phyloP scores from a whole-genome alignment of 2,329 filamentous ascomycete species.

The Cladosporium sp. region DNA sequence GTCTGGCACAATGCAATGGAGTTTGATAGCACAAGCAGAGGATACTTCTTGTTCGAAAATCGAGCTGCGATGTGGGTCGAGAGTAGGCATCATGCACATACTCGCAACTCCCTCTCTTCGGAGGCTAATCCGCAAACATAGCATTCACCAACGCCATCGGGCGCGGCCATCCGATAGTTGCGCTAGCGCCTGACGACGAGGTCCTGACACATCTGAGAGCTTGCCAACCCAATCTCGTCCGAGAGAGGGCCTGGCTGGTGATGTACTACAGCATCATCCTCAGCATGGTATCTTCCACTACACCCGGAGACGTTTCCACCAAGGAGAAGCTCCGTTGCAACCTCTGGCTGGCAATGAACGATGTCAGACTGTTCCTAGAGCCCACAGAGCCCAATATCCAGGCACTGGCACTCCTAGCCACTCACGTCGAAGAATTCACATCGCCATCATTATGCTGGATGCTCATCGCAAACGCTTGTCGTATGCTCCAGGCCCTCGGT shows the following conservation, averaged over 20 bases:
- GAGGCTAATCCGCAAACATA: not conserved
- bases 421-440: constrained; percentile 28
- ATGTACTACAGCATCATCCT: constrained; percentile 30
- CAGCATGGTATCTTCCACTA: constrained; percentile 19
- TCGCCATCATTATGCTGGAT: constrained; percentile 30
- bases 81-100: constrained; percentile 1
- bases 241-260: constrained; percentile 28
- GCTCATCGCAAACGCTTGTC: constrained; percentile 27
- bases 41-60: constrained; percentile 24
- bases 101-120: too few species aligned
- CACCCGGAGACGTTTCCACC: constrained; percentile 15
- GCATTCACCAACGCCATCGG: constrained; percentile 20
- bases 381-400: constrained; percentile 28
- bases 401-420: constrained; percentile 26
- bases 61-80: constrained; percentile 19
- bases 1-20: constrained; percentile 24
- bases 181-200: constrained; percentile 12
- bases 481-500: constrained; percentile 28
- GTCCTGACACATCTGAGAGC: constrained; percentile 21
- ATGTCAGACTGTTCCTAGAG: constrained; percentile 26
- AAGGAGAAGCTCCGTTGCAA: constrained; percentile 25
- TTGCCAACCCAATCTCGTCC: constrained; percentile 17
- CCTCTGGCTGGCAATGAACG: constrained; percentile 31
- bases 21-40: constrained; percentile 15
- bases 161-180: constrained; percentile 18